These are phyloP conservation scores for Phellinidium pouzarii DNA, from an alignment of 1,284 basidiomycete species.

Conservation along the genomic window DNA sequence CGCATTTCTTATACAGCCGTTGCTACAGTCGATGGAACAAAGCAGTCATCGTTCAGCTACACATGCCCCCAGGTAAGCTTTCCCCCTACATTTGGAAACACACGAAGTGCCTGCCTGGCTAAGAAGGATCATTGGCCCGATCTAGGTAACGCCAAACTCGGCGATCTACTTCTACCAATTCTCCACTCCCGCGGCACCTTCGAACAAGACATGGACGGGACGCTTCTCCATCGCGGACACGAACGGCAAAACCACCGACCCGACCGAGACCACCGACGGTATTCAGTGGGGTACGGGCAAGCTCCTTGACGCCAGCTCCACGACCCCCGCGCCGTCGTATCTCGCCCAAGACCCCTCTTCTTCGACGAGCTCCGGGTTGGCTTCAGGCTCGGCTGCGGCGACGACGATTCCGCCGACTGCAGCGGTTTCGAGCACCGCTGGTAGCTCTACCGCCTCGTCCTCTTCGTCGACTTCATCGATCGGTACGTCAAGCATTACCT, in stretches of 20 bases:
- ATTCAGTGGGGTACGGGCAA: slow-evolving; percentile 70
- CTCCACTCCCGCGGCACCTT: slow-evolving; percentile 33
- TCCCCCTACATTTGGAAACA: not conserved
- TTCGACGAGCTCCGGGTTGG: not conserved
- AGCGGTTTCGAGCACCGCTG: not conserved
- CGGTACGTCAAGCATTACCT: not conserved
- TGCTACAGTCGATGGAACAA: slow-evolving; percentile 56
- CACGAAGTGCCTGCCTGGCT: too few relatives aligned
- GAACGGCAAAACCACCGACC: slow-evolving; percentile 41
- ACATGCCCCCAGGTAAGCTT: slow-evolving; percentile 58
- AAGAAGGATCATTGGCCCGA: not conserved
- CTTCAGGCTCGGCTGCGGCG: not conserved
- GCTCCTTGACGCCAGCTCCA: slow-evolving; percentile 38
- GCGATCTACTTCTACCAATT: slow-evolving; percentile 80
- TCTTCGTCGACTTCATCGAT: not conserved
- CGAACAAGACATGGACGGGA: slow-evolving; percentile 62
- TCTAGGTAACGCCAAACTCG: slow-evolving; percentile 60
- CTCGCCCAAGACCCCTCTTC: slow-evolving; percentile 36
- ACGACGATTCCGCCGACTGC: not conserved
- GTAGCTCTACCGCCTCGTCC: not conserved
- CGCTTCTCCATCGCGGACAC: slow-evolving; percentile 71
- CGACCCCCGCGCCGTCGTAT: slow-evolving; percentile 26
- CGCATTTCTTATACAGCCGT: slow-evolving; percentile 38
- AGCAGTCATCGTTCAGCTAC: slow-evolving; percentile 41
- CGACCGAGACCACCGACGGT: slow-evolving; percentile 44